Percentiles rank a stretch among this genome's conserved stretches.
phyloP scores from a whole-genome alignment of 2,329 filamentous ascomycete genomes.

The Colletotrichum sp. region DNA sequence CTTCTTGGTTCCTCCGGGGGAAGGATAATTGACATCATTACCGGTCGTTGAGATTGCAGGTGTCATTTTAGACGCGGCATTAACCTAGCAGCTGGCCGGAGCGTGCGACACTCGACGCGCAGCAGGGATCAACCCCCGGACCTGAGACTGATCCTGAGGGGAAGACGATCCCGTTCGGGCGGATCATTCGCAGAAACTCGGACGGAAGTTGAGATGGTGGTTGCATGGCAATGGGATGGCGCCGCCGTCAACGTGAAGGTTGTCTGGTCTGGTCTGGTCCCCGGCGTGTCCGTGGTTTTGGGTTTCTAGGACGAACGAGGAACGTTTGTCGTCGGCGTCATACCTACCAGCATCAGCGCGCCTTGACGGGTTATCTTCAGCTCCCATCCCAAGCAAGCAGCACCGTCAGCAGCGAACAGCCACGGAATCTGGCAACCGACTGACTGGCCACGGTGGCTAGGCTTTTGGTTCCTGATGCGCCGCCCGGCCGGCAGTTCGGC shows the following conservation, averaged over 20 bases:
- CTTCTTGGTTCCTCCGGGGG: conserved; percentile 6
- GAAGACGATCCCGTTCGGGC: conserved; percentile 15
- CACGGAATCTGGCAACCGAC: background rate
- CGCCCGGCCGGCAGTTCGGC: background rate
- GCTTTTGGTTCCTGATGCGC: background rate
- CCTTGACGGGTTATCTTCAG: background rate
- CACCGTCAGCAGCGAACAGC: background rate
- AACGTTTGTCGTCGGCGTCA: background rate
- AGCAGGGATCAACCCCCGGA: conserved; percentile 24
- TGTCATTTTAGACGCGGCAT: conserved; percentile 29
- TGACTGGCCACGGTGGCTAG: background rate
- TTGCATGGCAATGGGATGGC: conserved; percentile 11
- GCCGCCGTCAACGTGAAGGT: conserved; percentile 4
- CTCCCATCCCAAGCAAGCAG: background rate
- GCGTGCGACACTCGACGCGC: conserved; percentile 27
- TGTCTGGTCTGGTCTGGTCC: background rate
- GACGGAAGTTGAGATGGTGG: conserved; percentile 12
- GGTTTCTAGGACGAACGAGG: background rate
- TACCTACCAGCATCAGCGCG: background rate
- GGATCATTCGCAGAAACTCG: conserved; percentile 9
- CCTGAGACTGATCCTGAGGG: conserved; percentile 28
- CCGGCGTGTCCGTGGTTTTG: background rate
- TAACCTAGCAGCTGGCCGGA: conserved; percentile 26
- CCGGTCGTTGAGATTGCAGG: conserved; percentile 28
- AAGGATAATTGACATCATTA: conserved; percentile 29